Conservation (phyloP, 140 eudicot species). For the Anethum foeniculum region DNA sequence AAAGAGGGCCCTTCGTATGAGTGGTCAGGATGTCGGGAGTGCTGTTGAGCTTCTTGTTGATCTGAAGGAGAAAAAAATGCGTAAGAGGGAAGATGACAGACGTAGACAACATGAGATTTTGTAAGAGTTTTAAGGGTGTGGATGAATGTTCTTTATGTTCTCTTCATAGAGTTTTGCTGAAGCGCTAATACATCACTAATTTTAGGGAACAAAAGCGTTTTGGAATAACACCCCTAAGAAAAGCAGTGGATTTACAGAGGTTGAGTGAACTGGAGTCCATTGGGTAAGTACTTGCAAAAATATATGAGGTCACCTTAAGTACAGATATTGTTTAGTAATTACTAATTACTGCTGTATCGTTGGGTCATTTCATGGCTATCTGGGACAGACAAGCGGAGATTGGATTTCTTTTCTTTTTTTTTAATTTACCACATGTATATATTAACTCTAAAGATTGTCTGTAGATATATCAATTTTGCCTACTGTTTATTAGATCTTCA, state of each 20-base stretch:
- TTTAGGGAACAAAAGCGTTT: constrained; percentile 83
- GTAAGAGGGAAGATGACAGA: constrained; percentile 49
- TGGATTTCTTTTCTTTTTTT: background rate
- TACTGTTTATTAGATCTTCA: background rate
- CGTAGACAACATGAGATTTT: constrained; percentile 47
- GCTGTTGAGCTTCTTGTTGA: constrained; percentile 79
- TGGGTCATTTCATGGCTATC: background rate
- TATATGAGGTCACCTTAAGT: background rate
- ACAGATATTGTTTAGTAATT: background rate
- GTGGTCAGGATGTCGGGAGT: constrained; percentile 52
- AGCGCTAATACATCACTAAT: constrained; percentile 10
- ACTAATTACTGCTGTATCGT: background rate
- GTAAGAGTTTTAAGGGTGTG: constrained; percentile 28
- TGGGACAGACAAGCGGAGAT: background rate
- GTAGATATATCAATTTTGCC: background rate
- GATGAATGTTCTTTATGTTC: background rate
- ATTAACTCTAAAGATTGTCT: background rate
- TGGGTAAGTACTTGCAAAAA: constrained; percentile 45
- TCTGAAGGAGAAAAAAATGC: constrained; percentile 51
- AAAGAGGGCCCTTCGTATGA: constrained; percentile 82
- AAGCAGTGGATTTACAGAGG: constrained; percentile 66
- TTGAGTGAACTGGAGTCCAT: constrained; percentile 53
- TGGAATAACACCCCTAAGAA: constrained; percentile 72
- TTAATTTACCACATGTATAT: background rate
- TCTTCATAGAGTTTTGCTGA: background rate